These are phyloP conservation scores for Cymbidium sinense DNA, from an alignment of 106 monocot genomes.

Conservation along the genomic window DNA sequence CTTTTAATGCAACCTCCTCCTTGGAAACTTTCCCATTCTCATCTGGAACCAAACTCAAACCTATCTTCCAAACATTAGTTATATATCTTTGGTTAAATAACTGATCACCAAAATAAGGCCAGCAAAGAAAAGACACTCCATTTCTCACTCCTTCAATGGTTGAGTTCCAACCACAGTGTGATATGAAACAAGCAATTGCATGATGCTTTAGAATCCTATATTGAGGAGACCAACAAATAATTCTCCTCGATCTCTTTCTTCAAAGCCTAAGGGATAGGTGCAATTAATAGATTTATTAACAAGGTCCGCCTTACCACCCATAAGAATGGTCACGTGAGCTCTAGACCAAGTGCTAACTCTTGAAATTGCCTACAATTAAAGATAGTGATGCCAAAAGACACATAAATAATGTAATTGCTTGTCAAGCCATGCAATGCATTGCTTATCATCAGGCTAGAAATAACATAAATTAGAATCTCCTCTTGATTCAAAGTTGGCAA, in stretches of 20 bases:
- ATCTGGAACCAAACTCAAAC: slow-evolving; percentile 3
- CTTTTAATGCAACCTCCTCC: not conserved
- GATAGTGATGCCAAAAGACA: slow-evolving; percentile 29
- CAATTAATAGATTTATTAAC: not conserved
- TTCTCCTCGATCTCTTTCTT: slow-evolving; percentile 12
- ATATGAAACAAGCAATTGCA: slow-evolving; percentile 20
- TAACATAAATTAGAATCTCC: slow-evolving; percentile 3
- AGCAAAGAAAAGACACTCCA: slow-evolving; percentile 32
- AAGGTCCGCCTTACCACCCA: slow-evolving; percentile 17
- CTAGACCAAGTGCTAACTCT: slow-evolving; percentile 27
- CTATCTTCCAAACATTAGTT: slow-evolving; percentile 19
- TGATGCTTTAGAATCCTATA: slow-evolving; percentile 28
- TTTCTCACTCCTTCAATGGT: slow-evolving; percentile 27
- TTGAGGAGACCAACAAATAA: slow-evolving; percentile 32
- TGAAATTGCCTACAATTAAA: slow-evolving; percentile 14
- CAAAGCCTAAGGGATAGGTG: slow-evolving; percentile 17
- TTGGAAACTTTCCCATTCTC: not conserved
- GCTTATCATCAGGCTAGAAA: slow-evolving; percentile 22
- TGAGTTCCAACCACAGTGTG: slow-evolving; percentile 35
- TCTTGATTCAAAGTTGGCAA: not conserved
- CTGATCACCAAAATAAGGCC: slow-evolving; percentile 29
- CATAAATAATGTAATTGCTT: slow-evolving; percentile 13
- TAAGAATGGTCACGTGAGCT: slow-evolving; percentile 29
- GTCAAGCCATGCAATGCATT: slow-evolving; percentile 24
- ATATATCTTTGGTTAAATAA: slow-evolving; percentile 30